Evolutionary conservation across 2,329 filamentous ascomycete species (phyloP).

Genomic region (Amylocarpus encephaloides): DNA sequence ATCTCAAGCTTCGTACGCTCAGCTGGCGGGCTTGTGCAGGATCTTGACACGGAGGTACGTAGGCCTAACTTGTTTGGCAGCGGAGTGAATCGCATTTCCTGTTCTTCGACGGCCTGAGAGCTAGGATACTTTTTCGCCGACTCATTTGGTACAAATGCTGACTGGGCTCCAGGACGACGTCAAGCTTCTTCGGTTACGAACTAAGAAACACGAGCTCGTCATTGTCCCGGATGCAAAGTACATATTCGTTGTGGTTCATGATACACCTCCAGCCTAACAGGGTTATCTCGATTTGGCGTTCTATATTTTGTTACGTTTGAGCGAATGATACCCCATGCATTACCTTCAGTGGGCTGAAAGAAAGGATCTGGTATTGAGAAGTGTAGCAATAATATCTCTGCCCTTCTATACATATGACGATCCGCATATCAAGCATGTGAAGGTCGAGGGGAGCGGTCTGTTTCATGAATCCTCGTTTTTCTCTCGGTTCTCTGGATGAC

Average conservation of each 20-base stretch:
- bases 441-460: background rate
- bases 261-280: conserved; percentile 46
- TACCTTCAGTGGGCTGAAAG: conserved; percentile 9
- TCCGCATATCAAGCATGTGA: no score
- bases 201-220: conserved; percentile 79
- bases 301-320: background rate
- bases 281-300: background rate
- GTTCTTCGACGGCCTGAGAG: background rate
- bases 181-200: conserved; percentile 68
- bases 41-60: conserved; percentile 62
- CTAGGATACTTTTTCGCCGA: background rate
- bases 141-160: conserved; percentile 3
- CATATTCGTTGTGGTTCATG: conserved; percentile 72
- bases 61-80: background rate
- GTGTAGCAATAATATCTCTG: background rate
- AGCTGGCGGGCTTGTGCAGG: conserved; percentile 63
- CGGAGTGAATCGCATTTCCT: no score
- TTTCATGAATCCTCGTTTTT: background rate
- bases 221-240: conserved; percentile 78
- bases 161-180: conserved; percentile 56
- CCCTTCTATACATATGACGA: background rate
- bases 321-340: conserved; percentile 3
- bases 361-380: background rate
- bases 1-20: conserved; percentile 70
- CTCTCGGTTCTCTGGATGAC: background rate